These are phyloP conservation scores for Paecilomyces variotii DNA, from an alignment of 2,329 filamentous ascomycete species.

Conservation along the genomic window DNA sequence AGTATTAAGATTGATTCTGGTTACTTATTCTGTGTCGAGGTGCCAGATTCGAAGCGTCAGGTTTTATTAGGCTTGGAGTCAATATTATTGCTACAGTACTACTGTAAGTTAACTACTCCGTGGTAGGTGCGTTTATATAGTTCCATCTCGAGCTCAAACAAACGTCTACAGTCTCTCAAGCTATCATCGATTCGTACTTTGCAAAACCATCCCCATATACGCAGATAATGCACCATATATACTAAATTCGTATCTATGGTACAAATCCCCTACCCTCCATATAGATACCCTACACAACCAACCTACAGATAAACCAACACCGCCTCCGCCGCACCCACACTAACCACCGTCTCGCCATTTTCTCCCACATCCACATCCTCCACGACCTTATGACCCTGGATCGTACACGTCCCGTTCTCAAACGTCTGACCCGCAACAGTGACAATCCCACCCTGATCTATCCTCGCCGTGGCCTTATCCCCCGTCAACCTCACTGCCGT, in stretches of 20 bases:
- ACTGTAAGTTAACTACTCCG: too few relatives aligned
- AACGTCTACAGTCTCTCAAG: too few relatives aligned
- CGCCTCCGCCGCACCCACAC: conserved; percentile 41
- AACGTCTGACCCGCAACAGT: conserved; percentile 43
- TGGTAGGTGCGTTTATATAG: too few relatives aligned
- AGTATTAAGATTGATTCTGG: too few relatives aligned
- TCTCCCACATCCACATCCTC: conserved; percentile 10
- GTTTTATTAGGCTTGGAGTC: neutral
- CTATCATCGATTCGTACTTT: too few relatives aligned
- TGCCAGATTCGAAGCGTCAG: neutral
- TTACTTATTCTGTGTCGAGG: too few relatives aligned
- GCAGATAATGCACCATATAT: too few relatives aligned
- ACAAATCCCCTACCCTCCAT: neutral
- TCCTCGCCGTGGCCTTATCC: conserved; percentile 34
- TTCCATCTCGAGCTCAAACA: too few relatives aligned
- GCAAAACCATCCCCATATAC: too few relatives aligned
- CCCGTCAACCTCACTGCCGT: conserved; percentile 41
- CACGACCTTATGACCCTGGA: conserved; percentile 28
- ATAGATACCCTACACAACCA: neutral
- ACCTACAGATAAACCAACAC: conserved; percentile 38
- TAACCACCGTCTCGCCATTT: conserved; percentile 31
- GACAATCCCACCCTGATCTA: conserved; percentile 36
- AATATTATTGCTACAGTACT: neutral
- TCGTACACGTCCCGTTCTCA: conserved; percentile 37
- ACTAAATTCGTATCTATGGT: too few relatives aligned